Evolutionary conservation across 345 rosid genomes (phyloP), one percentile per base, ranked within the genome.

Genomic region (Rhodamnia rubescens): DNA sequence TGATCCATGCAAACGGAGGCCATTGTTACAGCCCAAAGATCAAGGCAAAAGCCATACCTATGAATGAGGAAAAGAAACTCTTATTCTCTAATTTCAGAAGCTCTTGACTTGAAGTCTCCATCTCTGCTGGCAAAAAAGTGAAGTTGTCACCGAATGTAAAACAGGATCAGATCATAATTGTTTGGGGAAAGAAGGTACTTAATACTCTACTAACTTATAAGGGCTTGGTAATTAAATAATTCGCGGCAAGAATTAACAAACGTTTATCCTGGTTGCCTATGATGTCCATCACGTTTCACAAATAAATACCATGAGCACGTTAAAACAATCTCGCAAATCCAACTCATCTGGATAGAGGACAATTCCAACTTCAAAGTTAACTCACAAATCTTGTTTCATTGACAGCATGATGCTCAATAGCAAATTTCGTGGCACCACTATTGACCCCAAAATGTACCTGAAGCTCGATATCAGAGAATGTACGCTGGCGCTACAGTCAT

Each of bases 381-480:
- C 44, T 22, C 22, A 5, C 44, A 11, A 20, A 42, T 29, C 22
- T 64, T 10, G 22, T 32, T 64, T 64, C 44, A 64, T 97, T 97
- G 50, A 95, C 95, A 61, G 98, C 99, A 91, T 97, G 98, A 83
- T 91, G 90, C 90, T 97, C 99, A 81, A 97, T 89, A 29, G 98
- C 98, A 24, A 97, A 97, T 87, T 92, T 93, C 21, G 93, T 92
- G 82, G 99, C 99, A 18, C 98, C 98, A 82, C 99, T 97, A 86
- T 96, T 97, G 78, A 97, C n/a, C 99, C 82, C 99, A 87, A 97
- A 93, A 88, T 95, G 98, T 85, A 94, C 84, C 98, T 95, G 90
- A 83, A 86, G 85, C 74, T 87, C 61, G 69, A 57, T 18, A 54
- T 21, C 44, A 27, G 6, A 52, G 24, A 44, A 83, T 53, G 24